Conservation (phyloP, 805 yeast species). For the Candida vaughaniae region DNA sequence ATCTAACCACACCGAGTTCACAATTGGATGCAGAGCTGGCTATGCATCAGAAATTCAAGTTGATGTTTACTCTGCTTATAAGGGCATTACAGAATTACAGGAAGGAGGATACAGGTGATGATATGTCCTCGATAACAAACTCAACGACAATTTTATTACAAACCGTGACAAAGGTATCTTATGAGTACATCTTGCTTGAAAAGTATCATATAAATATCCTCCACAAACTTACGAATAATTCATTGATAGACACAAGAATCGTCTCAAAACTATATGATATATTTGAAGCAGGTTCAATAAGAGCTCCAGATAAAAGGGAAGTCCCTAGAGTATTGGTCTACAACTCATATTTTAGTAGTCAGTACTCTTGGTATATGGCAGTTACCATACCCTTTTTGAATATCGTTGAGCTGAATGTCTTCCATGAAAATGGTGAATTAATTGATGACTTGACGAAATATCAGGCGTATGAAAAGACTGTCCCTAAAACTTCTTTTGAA, state of each 20-base stretch:
- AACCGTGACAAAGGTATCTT: conserved; percentile 31
- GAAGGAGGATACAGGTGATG: conserved; percentile 29
- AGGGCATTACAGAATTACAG: conserved; percentile 24
- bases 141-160: conserved; percentile 25
- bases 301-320: conserved; percentile 12
- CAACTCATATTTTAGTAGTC: conserved; percentile 32
- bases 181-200: conserved; percentile 40
- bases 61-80: conserved; percentile 24
- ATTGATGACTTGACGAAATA: conserved; percentile 18
- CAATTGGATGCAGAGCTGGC: conserved; percentile 20
- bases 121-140: conserved; percentile 12
- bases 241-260: conserved; percentile 26
- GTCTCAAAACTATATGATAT: conserved; percentile 22
- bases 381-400: conserved; percentile 36
- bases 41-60: conserved; percentile 29
- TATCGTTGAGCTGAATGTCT: conserved; percentile 32
- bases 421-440: conserved; percentile 23
- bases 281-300: conserved; percentile 9
- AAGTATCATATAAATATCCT: conserved; percentile 38
- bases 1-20: conserved; percentile 10
- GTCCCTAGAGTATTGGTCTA: conserved; percentile 32
- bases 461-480: conserved; percentile 11
- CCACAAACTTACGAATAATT: conserved; percentile 31
- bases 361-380: conserved; percentile 39
- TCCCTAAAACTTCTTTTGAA: conserved; percentile 18